Evolutionary conservation across 345 rosid species (phyloP).

Genomic region (Brassica juncea): DNA sequence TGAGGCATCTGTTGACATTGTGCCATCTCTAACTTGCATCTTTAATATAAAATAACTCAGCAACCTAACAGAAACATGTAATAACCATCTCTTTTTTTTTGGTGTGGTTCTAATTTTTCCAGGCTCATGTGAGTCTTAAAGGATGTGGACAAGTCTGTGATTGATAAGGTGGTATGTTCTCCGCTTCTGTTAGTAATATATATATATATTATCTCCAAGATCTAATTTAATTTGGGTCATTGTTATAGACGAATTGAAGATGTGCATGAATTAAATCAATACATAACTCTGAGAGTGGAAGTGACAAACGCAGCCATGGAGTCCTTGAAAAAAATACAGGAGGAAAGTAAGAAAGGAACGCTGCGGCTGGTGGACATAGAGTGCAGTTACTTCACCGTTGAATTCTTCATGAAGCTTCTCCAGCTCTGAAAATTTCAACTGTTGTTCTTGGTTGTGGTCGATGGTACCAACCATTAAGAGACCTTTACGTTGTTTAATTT

Average conservation of each 20-base stretch:
- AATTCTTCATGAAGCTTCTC: not conserved
- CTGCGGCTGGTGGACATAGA: not conserved
- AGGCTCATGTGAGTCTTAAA: too few species aligned
- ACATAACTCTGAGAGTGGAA: too few species aligned
- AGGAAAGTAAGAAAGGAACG: not conserved
- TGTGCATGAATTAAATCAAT: conserved; percentile 58
- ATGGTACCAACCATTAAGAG: not conserved
- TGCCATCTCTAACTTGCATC: conserved; percentile 44
- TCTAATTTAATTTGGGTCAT: not conserved
- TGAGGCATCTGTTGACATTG: conserved; percentile 98
- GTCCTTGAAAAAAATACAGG: too few species aligned
- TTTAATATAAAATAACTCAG: not conserved
- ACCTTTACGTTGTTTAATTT: not conserved
- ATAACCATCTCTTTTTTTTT: not conserved
- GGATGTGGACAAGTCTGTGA: conserved; percentile 31
- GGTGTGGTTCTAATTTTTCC: conserved; percentile 40
- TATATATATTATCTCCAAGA: not conserved
- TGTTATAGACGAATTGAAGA: conserved; percentile 20
- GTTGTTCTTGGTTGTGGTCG: not conserved
- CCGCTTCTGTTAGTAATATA: not conserved
- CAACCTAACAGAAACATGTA: not conserved
- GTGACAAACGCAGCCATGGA: too few species aligned
- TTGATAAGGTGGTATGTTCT: conserved; percentile 1
- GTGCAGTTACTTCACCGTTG: not conserved
- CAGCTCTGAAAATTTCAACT: not conserved